Percentiles rank a stretch among this genome's conserved stretches.
These are phyloP conservation scores for Boletus pseudopeckii DNA, from an alignment of 768 basidiomycete species.

Conservation along the genomic window DNA sequence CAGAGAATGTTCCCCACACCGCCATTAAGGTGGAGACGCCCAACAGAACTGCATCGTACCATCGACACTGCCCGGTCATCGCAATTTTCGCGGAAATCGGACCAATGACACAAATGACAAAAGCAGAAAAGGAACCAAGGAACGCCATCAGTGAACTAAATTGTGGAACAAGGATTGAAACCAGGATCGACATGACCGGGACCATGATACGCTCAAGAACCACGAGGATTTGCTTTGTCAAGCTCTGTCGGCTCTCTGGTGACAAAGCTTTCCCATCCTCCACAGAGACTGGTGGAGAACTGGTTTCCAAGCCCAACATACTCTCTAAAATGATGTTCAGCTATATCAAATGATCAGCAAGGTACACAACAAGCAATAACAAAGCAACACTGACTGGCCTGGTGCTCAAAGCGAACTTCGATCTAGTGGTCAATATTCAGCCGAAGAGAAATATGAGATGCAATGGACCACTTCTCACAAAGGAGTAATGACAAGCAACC, in stretches of 20 bases:
- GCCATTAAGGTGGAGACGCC: constrained; percentile 60
- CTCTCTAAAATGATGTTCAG: constrained; percentile 82
- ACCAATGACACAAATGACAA: constrained; percentile 70
- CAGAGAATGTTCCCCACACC: constrained; percentile 70
- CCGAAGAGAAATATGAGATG: not conserved
- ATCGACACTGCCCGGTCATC: constrained; percentile 45
- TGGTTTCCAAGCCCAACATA: constrained; percentile 62
- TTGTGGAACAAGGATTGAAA: constrained; percentile 75
- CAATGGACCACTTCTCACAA: constrained; percentile 42
- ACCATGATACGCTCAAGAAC: constrained; percentile 56
- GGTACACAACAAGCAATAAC: not conserved
- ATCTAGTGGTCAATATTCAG: constrained; percentile 39
- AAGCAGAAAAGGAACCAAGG: constrained; percentile 85
- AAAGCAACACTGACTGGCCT: constrained; percentile 56
- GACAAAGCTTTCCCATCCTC: constrained; percentile 26
- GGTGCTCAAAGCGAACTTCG: constrained; percentile 84
- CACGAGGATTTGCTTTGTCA: constrained; percentile 40
- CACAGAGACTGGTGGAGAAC: constrained; percentile 11
- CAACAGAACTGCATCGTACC: constrained; percentile 56
- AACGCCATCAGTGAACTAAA: constrained; percentile 87
- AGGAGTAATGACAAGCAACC: constrained; percentile 81
- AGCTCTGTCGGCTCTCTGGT: constrained; percentile 2
- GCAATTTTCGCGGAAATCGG: constrained; percentile 71
- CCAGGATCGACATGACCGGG: constrained; percentile 55
- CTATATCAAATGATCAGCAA: constrained; percentile 32